phyloP scores from a whole-genome alignment of 495 filamentous ascomycete species.

The Penicillium pulvis region DNA sequence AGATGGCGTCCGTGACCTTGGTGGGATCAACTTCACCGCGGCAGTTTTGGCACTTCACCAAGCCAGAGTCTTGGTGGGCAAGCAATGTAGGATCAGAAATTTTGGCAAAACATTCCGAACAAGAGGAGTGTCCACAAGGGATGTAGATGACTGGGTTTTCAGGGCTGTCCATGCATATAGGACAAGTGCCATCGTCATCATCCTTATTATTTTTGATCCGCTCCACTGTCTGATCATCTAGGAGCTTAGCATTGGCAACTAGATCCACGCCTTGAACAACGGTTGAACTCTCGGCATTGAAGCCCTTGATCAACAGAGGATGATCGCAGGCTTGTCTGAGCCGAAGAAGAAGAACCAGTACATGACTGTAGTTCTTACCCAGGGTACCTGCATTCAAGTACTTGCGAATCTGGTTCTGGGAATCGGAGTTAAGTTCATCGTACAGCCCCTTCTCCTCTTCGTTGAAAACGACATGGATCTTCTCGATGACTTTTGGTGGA shows the following conservation, averaged over 20 bases:
- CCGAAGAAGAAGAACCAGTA: conserved; percentile 83
- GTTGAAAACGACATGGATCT: conserved; percentile 69
- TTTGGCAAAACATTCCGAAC: conserved; percentile 74
- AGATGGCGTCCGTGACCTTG: conserved; percentile 69
- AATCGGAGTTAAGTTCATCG: conserved; percentile 64
- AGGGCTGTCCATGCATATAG: conserved; percentile 77
- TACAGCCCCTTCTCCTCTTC: conserved; percentile 76
- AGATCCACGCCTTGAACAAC: conserved; percentile 63
- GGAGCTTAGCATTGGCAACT: conserved; percentile 63
- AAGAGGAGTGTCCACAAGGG: conserved; percentile 84
- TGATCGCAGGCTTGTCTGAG: conserved; percentile 88
- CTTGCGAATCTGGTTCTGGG: conserved; percentile 73
- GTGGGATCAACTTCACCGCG: conserved; percentile 61
- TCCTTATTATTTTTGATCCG: conserved; percentile 65
- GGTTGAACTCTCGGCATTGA: conserved; percentile 50
- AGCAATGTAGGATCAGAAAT: conserved; percentile 64
- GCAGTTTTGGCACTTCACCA: conserved; percentile 76
- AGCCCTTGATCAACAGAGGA: conserved; percentile 83
- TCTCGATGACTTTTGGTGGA: conserved; percentile 67
- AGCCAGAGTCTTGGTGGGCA: conserved; percentile 57
- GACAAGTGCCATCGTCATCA: conserved; percentile 58
- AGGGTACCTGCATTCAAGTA: conserved; percentile 73
- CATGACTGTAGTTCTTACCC: conserved; percentile 78
- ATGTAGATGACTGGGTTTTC: conserved; percentile 77
- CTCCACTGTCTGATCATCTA: conserved; percentile 61